Evolutionary conservation across 2,329 filamentous ascomycete genomes (phyloP).

Genomic region (Blastomyces gilchristii): DNA sequence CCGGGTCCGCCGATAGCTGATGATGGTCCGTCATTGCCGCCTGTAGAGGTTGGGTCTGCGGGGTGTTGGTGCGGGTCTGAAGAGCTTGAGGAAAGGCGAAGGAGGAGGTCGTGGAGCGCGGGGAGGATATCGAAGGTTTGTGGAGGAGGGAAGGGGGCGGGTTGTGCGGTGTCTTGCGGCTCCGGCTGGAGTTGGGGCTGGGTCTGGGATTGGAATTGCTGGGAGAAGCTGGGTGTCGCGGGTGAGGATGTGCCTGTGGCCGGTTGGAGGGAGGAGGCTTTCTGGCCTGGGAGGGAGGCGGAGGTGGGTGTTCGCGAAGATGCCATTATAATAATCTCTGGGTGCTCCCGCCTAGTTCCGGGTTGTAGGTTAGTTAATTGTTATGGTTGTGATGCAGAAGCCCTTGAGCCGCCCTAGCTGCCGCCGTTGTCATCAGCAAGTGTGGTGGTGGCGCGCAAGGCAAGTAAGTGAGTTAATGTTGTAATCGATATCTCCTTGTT

Average conservation of each 20-base stretch:
- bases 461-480: not conserved
- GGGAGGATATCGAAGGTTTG: constrained; percentile 79
- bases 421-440: not conserved
- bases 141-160: constrained; percentile 55
- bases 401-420: not conserved
- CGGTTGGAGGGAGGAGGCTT: not conserved
- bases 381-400: not conserved
- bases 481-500: not conserved
- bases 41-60: constrained; percentile 16
- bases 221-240: constrained; percentile 8
- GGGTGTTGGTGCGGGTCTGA: constrained; percentile 26
- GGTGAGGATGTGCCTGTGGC: constrained; percentile 11
- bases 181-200: constrained; percentile 1
- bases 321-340: not conserved
- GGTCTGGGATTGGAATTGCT: constrained; percentile 4
- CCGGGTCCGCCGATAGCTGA: constrained; percentile 19
- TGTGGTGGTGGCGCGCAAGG: not conserved
- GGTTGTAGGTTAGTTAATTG: not conserved
- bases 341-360: not conserved
- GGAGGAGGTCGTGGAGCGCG: constrained; percentile 66
- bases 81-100: constrained; percentile 53
- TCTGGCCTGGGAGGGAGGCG: not conserved
- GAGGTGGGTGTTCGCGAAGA: constrained; percentile 3
- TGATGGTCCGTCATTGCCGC: constrained; percentile 18
- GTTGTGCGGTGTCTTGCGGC: constrained; percentile 6